phyloP scores from a whole-genome alignment of 441 rosid genomes.

The Corymbia citriodora region DNA sequence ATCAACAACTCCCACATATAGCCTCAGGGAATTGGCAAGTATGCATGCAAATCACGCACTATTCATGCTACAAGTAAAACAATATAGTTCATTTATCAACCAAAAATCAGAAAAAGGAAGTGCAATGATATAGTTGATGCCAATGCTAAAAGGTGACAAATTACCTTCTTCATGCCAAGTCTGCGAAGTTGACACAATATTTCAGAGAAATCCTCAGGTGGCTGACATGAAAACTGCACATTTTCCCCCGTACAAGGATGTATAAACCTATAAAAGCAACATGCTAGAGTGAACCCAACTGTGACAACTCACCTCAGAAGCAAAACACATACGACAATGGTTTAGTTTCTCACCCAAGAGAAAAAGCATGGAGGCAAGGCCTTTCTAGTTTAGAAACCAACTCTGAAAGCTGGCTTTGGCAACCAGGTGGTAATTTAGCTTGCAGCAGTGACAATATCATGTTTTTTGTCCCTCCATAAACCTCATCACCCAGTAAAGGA shows the following conservation, averaged over 20 bases:
- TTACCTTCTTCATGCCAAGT: conserved; percentile 48
- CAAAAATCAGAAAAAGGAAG: background rate
- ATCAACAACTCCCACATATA: background rate
- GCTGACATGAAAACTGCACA: conserved; percentile 61
- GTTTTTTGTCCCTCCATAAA: conserved; percentile 79
- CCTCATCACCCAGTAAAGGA: conserved; percentile 84
- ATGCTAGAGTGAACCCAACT: background rate
- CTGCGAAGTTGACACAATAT: conserved; percentile 48
- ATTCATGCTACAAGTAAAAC: background rate
- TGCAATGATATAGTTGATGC: background rate
- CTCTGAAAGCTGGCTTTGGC: conserved; percentile 32
- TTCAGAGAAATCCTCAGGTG: conserved; percentile 70
- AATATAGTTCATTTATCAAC: background rate
- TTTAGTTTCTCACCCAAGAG: conserved; percentile 67
- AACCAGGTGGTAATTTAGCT: conserved; percentile 37
- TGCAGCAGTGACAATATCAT: conserved; percentile 72
- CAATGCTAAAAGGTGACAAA: background rate
- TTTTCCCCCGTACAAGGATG: conserved; percentile 70
- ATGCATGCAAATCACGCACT: background rate
- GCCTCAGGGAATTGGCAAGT: background rate
- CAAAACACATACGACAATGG: background rate
- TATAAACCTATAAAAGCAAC: conserved; percentile 40
- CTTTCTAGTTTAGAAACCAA: conserved; percentile 65
- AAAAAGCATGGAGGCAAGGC: conserved; percentile 90
- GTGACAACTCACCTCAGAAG: background rate